Evolutionary conservation across 2,329 filamentous ascomycete species (phyloP), one percentile per base, ranked within the genome.

Genomic region (Colletotrichum salicis): DNA sequence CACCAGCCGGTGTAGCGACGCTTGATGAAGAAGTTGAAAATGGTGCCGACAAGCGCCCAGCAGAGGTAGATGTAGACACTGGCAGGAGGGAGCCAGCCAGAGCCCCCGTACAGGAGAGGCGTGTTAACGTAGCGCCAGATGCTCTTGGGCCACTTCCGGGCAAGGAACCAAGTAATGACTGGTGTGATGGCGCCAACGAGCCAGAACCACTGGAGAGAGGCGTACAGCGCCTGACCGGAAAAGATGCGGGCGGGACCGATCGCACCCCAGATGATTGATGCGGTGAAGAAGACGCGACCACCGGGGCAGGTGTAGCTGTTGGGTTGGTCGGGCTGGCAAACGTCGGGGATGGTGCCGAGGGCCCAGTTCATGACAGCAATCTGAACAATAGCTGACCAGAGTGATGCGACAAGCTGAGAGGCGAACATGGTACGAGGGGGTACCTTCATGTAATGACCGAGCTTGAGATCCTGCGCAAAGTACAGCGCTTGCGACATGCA

Each of bases 211-310:
- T 92, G 88, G 45, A 94, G 84, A 1, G 84, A 84, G 0, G 87
- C 84, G 79, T 94, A 94, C 8, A 93, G 83, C 27, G 89, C 87
- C 2, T 86, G 86, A 2, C 86, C 82, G 55, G 88, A 90, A 80
- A 94, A 94, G 79, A 94, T 92, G 58, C 92, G 89, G 2, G 85
- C 82, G 0, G 92, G 92, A 1, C 93, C 92, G 71, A 94, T 93
- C 67, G 91, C 87, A 70, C 92, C 92, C 92, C 92, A 93, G 76
- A 93, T 89, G 60, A 93, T 85, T 4, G 91, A 93, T 1, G 90
- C 89, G 1, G 90, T 93, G 83, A 92, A 94, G 81, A 88, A 88
- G 67, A 88, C 87, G 70, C 84, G 86, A 61, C 86, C 86, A 63
- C 84, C 84, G 8, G 87, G 85, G 76, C 88, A 90, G 4, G 84